phyloP scores from a whole-genome alignment of 2,329 filamentous ascomycete genomes.

The Emmonsiellopsis sp. region DNA sequence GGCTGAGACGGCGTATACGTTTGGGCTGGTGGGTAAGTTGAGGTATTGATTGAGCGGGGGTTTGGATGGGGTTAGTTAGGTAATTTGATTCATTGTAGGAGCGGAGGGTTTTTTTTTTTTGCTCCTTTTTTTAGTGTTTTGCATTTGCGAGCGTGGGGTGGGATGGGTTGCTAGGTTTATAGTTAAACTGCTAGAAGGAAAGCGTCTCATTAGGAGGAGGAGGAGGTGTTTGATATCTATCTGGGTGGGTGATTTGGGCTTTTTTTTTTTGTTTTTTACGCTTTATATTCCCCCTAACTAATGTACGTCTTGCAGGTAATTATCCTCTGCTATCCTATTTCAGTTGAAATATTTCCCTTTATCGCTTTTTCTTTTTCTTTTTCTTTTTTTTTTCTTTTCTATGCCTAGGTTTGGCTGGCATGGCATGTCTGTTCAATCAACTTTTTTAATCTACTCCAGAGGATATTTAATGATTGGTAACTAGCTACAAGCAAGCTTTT shows the following conservation, averaged over 20 bases:
- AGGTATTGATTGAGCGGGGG: constrained; percentile 31
- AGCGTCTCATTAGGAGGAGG: too few species aligned
- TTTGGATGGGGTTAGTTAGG: neutral
- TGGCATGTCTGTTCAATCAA: too few species aligned
- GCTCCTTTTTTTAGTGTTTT: neutral
- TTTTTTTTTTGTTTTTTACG: neutral
- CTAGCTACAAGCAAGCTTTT: too few species aligned
- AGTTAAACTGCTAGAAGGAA: too few species aligned
- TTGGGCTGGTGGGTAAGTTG: constrained; percentile 43
- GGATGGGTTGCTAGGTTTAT: too few species aligned
- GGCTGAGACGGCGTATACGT: constrained; percentile 45
- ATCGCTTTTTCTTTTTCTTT: constrained; percentile 1
- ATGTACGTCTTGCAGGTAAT: too few species aligned
- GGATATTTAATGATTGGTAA: too few species aligned
- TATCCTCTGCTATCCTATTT: neutral
- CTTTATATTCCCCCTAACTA: neutral
- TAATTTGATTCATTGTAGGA: neutral
- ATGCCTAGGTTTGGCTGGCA: too few species aligned
- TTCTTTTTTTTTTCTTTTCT: neutral
- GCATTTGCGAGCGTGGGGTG: neutral
- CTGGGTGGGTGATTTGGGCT: neutral
- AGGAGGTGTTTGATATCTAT: too few species aligned
- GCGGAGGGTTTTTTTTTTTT: neutral
- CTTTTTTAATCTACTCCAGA: too few species aligned
- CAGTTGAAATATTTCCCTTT: neutral